Evolutionary conservation across 495 filamentous ascomycete genomes (phyloP).

Genomic region (Hypoxylon crocopeplum): DNA sequence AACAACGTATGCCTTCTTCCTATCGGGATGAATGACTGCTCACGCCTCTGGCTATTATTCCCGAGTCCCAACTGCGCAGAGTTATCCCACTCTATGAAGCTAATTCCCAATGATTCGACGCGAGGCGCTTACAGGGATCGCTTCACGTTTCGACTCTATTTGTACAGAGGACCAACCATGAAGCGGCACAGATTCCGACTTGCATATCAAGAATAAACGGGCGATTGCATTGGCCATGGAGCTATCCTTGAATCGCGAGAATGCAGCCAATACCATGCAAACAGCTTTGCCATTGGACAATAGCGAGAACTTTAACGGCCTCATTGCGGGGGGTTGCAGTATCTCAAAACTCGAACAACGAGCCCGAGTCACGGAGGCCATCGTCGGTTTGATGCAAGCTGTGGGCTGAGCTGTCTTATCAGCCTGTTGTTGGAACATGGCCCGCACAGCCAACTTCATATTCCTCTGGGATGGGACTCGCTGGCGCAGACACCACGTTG

Average conservation of each 20-base stretch:
- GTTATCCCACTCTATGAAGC: conserved; percentile 6
- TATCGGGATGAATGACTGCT: neutral
- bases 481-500: neutral
- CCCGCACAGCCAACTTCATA: neutral
- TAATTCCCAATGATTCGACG: conserved; percentile 1
- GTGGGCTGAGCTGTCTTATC: neutral
- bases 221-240: conserved; percentile 16
- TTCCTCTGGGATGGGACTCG: neutral
- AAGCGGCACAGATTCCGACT: conserved; percentile 15
- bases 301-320: conserved; percentile 9
- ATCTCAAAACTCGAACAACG: neutral
- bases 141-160: conserved; percentile 1
- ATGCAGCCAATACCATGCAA: conserved; percentile 21
- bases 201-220: conserved; percentile 15
- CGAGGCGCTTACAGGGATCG: conserved; percentile 7
- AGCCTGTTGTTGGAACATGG: neutral
- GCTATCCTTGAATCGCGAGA: conserved; percentile 5
- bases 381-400: neutral
- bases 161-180: conserved; percentile 9
- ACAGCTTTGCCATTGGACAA: conserved; percentile 1
- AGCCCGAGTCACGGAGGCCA: neutral
- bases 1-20: neutral
- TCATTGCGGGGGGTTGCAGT: conserved; percentile 16
- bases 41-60: neutral
- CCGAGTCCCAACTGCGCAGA: neutral